Evolutionary conservation across 2,329 filamentous ascomycete genomes (phyloP).

Genomic region (Exserohilum rostratum): DNA sequence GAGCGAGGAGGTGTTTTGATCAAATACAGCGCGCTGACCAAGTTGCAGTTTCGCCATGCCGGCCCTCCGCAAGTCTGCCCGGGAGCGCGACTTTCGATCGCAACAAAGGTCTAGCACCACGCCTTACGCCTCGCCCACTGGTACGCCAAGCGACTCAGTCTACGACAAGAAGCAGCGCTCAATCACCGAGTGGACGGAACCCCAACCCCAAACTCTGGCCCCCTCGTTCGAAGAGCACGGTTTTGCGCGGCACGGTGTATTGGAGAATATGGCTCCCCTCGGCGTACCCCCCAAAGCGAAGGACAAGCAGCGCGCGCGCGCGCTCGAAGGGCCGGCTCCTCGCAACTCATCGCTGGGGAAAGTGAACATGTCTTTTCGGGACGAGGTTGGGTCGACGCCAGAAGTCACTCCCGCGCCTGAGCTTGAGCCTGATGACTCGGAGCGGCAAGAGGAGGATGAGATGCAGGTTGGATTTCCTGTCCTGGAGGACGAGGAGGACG

Average conservation of each 20-base stretch:
- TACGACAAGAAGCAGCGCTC: slow-evolving; percentile 47
- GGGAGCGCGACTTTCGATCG: slow-evolving; percentile 29
- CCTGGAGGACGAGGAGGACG: slow-evolving; percentile 54
- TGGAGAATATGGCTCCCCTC: slow-evolving; percentile 83
- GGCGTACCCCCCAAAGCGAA: slow-evolving; percentile 71
- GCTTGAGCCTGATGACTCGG: slow-evolving; percentile 48
- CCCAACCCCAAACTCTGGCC: slow-evolving; percentile 57
- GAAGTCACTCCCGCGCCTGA: slow-evolving; percentile 52
- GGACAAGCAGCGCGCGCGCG: slow-evolving; percentile 62
- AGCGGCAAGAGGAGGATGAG: slow-evolving; percentile 47
- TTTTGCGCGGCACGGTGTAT: slow-evolving; percentile 73
- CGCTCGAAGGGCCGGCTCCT: slow-evolving; percentile 44
- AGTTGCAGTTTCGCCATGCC: slow-evolving; percentile 45
- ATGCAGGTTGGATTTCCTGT: slow-evolving; percentile 37
- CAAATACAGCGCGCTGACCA: slow-evolving; percentile 39
- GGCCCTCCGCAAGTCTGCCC: slow-evolving; percentile 47
- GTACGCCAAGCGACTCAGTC: slow-evolving; percentile 35
- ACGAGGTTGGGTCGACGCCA: slow-evolving; percentile 54
- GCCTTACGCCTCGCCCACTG: slow-evolving; percentile 40
- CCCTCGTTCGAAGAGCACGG: slow-evolving; percentile 81
- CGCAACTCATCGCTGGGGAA: slow-evolving; percentile 53
- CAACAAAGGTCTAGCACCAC: slow-evolving; percentile 44
- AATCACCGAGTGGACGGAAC: slow-evolving; percentile 63
- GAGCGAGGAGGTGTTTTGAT: slow-evolving; percentile 22
- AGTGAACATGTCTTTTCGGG: slow-evolving; percentile 43